Percentiles rank a stretch among this genome's conserved stretches.
Evolutionary conservation across 495 filamentous ascomycete species (phyloP).

Genomic region (Xylaria venustula): DNA sequence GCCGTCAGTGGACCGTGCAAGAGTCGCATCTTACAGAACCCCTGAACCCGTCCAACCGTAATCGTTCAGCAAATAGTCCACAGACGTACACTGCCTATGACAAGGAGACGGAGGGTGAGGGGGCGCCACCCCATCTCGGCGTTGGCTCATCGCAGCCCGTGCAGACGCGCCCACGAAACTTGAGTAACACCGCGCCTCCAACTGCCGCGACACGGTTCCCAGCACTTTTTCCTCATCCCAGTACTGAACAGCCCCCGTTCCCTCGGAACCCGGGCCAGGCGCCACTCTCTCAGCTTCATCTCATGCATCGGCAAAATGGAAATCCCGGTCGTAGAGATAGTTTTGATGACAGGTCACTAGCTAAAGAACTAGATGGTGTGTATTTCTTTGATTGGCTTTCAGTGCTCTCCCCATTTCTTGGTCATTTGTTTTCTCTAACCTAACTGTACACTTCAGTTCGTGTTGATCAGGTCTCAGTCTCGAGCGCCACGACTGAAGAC

Average conservation of each 20-base stretch:
- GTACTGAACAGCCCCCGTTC: constrained; percentile 7
- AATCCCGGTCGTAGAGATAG: background rate
- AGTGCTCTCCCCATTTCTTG: background rate
- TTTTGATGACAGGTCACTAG: constrained; percentile 2
- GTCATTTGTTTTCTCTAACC: background rate
- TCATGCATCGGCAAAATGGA: constrained; percentile 13
- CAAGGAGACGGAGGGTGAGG: constrained; percentile 41
- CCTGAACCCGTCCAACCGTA: constrained; percentile 37
- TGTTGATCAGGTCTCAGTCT: constrained; percentile 23
- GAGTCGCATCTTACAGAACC: constrained; percentile 46
- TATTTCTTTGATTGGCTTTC: background rate
- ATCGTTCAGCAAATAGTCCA: constrained; percentile 35
- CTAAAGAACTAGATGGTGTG: constrained; percentile 19
- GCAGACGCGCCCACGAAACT: constrained; percentile 21
- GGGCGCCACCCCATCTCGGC: constrained; percentile 4
- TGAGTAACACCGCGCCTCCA: constrained; percentile 33
- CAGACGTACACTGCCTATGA: constrained; percentile 37
- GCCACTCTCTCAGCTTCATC: constrained; percentile 16
- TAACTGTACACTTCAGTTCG: constrained; percentile 11
- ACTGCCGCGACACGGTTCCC: constrained; percentile 39
- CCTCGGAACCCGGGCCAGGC: constrained; percentile 12
- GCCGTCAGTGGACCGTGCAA: constrained; percentile 41
- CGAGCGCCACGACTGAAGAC: constrained; percentile 24
- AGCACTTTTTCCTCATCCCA: constrained; percentile 22
- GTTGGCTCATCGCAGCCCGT: background rate